These are phyloP conservation scores for Yamadazyma trypodendri DNA, from an alignment of 1,139 yeast genomes.

Conservation along the genomic window DNA sequence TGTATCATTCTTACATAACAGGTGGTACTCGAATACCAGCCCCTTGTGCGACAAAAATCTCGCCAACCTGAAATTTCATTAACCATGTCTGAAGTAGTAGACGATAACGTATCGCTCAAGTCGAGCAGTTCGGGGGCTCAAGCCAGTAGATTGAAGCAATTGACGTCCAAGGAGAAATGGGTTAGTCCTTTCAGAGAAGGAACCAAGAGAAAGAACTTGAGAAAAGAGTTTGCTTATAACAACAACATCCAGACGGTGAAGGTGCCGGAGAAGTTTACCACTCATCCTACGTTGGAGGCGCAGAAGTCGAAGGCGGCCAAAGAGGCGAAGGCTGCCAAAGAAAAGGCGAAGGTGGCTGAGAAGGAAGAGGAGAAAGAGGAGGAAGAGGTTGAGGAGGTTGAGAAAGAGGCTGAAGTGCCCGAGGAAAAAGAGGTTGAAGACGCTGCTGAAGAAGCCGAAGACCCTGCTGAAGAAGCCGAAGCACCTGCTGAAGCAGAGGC, in stretches of 20 bases:
- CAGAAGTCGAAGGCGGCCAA: slow-evolving; percentile 14
- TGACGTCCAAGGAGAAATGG: slow-evolving; percentile 43
- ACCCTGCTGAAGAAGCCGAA: slow-evolving; percentile 10
- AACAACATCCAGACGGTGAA: slow-evolving; percentile 35
- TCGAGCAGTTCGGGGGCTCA: slow-evolving; percentile 2
- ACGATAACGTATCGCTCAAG: slow-evolving; percentile 5
- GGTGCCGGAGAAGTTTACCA: slow-evolving; percentile 43
- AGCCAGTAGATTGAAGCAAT: slow-evolving; percentile 32
- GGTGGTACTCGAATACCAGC: too few species aligned
- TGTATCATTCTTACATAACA: not conserved
- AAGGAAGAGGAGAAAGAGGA: slow-evolving; percentile 11
- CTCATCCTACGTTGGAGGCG: slow-evolving; percentile 39
- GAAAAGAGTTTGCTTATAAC: slow-evolving; percentile 35
- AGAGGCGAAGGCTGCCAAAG: slow-evolving; percentile 13
- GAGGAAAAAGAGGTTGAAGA: slow-evolving; percentile 11
- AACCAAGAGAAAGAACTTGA: slow-evolving; percentile 26
- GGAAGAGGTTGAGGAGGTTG: slow-evolving; percentile 16
- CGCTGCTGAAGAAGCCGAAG: slow-evolving; percentile 18
- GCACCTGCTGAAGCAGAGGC: slow-evolving; percentile 10
- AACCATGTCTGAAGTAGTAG: slow-evolving; percentile 9
- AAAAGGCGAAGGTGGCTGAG: slow-evolving; percentile 9
- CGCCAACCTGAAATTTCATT: slow-evolving; percentile 6
- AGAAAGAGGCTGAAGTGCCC: slow-evolving; percentile 20
- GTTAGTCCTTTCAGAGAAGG: slow-evolving; percentile 51
- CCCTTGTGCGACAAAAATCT: not conserved